Evolutionary conservation across 305 asterid genomes (phyloP).

Genomic region (Caryopteris hybrid): DNA sequence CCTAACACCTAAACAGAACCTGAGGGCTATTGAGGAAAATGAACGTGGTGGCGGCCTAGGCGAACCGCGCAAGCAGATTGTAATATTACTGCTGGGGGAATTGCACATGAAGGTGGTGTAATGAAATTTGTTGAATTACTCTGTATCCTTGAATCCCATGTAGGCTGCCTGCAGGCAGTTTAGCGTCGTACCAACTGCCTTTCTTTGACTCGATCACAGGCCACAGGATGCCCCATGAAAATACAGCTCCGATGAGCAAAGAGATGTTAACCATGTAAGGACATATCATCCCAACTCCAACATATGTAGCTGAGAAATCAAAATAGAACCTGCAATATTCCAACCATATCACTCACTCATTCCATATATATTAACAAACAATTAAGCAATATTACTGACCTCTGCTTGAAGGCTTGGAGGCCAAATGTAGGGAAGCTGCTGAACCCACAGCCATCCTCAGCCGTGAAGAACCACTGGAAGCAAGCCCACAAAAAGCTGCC

Average conservation of each 20-base stretch:
- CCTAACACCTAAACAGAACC: no score
- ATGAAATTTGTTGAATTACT: constrained; percentile 23
- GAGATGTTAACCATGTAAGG: constrained; percentile 58
- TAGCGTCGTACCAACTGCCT: constrained; percentile 59
- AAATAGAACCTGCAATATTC: constrained; percentile 42
- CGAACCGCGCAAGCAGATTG: no score
- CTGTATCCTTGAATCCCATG: constrained; percentile 77
- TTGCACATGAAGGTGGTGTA: no score
- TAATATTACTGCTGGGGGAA: no score
- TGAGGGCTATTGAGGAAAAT: no score
- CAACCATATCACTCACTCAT: neutral
- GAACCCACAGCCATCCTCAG: constrained; percentile 61
- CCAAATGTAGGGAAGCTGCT: constrained; percentile 55
- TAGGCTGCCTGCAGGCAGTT: constrained; percentile 32
- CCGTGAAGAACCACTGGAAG: constrained; percentile 65
- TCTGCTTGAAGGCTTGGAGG: constrained; percentile 32
- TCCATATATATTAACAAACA: no score
- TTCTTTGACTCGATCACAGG: constrained; percentile 48
- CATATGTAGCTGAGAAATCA: constrained; percentile 66
- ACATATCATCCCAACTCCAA: constrained; percentile 83
- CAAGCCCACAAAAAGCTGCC: constrained; percentile 51
- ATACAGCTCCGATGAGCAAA: constrained; percentile 53
- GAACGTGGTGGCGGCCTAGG: no score
- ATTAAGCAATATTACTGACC: neutral
- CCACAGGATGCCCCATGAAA: constrained; percentile 84